phyloP scores from a whole-genome alignment of 2,329 filamentous ascomycete genomes.

The Nothophoma quercina region DNA sequence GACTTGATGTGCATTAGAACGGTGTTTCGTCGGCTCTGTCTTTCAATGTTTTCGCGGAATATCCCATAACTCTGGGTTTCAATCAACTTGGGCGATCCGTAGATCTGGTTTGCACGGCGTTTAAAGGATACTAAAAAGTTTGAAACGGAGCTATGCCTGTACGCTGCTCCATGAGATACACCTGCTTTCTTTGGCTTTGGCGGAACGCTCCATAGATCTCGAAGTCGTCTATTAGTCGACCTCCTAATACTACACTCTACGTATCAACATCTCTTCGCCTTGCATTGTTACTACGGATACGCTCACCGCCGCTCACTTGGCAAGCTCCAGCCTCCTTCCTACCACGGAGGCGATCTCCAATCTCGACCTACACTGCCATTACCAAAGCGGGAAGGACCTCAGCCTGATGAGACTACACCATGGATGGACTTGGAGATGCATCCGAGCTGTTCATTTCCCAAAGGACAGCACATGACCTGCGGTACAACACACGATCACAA shows the following conservation, averaged over 20 bases:
- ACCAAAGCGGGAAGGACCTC: constrained; percentile 16
- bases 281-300: neutral
- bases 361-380: constrained; percentile 14
- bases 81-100: constrained; percentile 22
- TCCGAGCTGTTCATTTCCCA: constrained; percentile 13
- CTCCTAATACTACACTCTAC: constrained; percentile 29
- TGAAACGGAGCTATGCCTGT: constrained; percentile 21
- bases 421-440: constrained; percentile 5
- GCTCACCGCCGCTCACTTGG: neutral
- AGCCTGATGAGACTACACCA: neutral
- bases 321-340: constrained; percentile 11
- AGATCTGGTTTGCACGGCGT: constrained; percentile 35
- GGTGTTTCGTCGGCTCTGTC: constrained; percentile 33
- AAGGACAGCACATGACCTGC: constrained; percentile 1
- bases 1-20: constrained; percentile 46
- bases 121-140: constrained; percentile 35
- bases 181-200: constrained; percentile 7
- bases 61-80: constrained; percentile 25
- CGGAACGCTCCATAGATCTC: constrained; percentile 22
- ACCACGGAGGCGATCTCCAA: constrained; percentile 10
- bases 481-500: neutral
- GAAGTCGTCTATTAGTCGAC: constrained; percentile 1
- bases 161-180: constrained; percentile 15
- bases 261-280: constrained; percentile 3
- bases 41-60: constrained; percentile 30